A percentile compares a stretch with the other conserved stretches of the same genome.
Conservation (phyloP, 306 rosid genomes). For the Begonia fuchsioides region DNA sequence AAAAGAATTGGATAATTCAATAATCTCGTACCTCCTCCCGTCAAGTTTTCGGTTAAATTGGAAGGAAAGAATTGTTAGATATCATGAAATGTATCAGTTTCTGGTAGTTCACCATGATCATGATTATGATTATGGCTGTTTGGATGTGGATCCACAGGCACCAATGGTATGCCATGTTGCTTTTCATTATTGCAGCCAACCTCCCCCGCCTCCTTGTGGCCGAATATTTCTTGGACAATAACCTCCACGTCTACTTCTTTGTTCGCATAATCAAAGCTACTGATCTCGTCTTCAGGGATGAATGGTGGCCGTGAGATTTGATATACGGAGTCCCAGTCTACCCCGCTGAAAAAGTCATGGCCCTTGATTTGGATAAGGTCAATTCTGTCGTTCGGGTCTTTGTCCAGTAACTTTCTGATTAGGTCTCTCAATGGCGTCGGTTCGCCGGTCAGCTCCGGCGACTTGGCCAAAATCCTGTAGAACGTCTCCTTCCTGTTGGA, state of each 20-base stretch:
- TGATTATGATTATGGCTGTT: too few species aligned
- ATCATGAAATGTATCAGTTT: too few species aligned
- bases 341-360: conserved; percentile 49
- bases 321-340: conserved; percentile 43
- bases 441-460: conserved; percentile 37
- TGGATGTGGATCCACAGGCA: too few species aligned
- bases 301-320: conserved; percentile 51
- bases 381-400: conserved; percentile 51
- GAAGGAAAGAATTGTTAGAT: too few species aligned
- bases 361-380: conserved; percentile 39
- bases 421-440: conserved; percentile 44
- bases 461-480: conserved; percentile 24
- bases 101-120: too few species aligned
- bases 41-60: too few species aligned
- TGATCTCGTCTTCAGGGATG: conserved; percentile 33
- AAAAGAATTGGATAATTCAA: too few species aligned
- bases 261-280: conserved; percentile 16
- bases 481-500: conserved; percentile 62
- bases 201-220: background rate
- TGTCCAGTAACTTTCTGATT: conserved; percentile 40
- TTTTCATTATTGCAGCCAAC: background rate
- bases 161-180: too few species aligned
- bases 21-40: too few species aligned
- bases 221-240: conserved; percentile 45
- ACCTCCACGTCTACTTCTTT: conserved; percentile 31